phyloP scores from a whole-genome alignment of 148 eudicot species.

The Rhododendron williamsianum region DNA sequence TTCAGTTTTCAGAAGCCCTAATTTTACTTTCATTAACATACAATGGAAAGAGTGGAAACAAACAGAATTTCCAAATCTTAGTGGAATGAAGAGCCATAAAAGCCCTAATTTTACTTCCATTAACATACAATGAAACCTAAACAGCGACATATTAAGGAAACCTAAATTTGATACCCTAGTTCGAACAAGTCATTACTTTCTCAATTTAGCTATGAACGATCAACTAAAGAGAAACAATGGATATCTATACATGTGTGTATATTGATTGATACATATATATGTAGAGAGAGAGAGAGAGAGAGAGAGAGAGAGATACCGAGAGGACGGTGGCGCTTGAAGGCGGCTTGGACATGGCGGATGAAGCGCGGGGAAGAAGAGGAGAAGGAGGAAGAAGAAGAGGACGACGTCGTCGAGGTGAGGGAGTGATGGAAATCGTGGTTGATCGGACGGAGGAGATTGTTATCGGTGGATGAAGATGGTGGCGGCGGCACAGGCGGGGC shows the following conservation, averaged over 20 bases:
- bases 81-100: not conserved
- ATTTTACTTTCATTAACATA: too few species aligned
- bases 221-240: slow-evolving; percentile 2
- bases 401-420: slow-evolving; percentile 29
- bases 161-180: not conserved
- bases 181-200: not conserved
- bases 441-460: slow-evolving; percentile 33
- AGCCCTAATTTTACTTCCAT: slow-evolving; percentile 8
- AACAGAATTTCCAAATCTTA: not conserved
- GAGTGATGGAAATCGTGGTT: slow-evolving; percentile 28
- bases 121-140: not conserved
- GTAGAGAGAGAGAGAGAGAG: not conserved
- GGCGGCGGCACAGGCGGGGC: slow-evolving; percentile 26
- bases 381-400: slow-evolving; percentile 32
- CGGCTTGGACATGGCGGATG: slow-evolving; percentile 73
- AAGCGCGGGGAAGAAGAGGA: slow-evolving; percentile 44
- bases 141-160: not conserved
- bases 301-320: slow-evolving; percentile 33
- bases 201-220: not conserved
- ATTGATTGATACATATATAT: too few species aligned
- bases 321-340: slow-evolving; percentile 88
- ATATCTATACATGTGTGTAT: too few species aligned
- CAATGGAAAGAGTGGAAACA: not conserved
- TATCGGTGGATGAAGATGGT: slow-evolving; percentile 14
- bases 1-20: not conserved